phyloP scores from a whole-genome alignment of 441 rosid genomes.

The Viola pubescens region DNA sequence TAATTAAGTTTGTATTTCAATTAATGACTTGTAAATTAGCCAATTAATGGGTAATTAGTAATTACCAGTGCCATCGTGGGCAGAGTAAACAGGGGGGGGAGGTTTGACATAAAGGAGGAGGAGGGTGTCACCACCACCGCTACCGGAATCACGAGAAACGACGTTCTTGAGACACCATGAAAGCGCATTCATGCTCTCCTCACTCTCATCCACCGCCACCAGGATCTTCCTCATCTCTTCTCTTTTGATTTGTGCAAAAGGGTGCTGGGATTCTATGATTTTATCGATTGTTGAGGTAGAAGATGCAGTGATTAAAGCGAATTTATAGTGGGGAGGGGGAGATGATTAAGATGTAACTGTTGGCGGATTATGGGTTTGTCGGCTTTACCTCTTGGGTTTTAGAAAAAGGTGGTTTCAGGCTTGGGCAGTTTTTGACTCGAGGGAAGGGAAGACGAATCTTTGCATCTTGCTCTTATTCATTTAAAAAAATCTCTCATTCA shows the following conservation, averaged over 20 bases:
- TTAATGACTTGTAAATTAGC: no score
- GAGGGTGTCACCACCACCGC: slow-evolving; percentile 24
- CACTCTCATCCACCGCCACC: slow-evolving; percentile 56
- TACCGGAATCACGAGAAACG: slow-evolving; percentile 14
- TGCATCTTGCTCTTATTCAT: no score
- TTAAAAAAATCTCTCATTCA: no score
- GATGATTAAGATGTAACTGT: slow-evolving; percentile 8
- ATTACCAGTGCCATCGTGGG: slow-evolving; percentile 43
- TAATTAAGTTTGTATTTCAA: no score
- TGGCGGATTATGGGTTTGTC: slow-evolving; percentile 17
- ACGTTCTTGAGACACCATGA: slow-evolving; percentile 46
- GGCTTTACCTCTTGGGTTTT: no score
- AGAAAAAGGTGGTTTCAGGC: no score
- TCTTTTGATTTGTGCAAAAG: neutral
- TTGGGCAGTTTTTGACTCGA: no score
- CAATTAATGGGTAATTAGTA: neutral
- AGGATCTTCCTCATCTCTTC: slow-evolving; percentile 33
- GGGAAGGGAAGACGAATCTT: no score
- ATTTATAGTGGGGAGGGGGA: neutral
- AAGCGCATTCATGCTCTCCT: slow-evolving; percentile 57
- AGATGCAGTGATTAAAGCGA: neutral
- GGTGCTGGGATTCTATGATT: neutral
- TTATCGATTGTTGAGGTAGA: neutral
- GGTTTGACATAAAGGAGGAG: slow-evolving; percentile 45
- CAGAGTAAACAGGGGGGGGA: slow-evolving; percentile 28